Base-by-base conservation (phyloP, 2,329 filamentous ascomycete species). In the Neobulgaria alba region DNA sequence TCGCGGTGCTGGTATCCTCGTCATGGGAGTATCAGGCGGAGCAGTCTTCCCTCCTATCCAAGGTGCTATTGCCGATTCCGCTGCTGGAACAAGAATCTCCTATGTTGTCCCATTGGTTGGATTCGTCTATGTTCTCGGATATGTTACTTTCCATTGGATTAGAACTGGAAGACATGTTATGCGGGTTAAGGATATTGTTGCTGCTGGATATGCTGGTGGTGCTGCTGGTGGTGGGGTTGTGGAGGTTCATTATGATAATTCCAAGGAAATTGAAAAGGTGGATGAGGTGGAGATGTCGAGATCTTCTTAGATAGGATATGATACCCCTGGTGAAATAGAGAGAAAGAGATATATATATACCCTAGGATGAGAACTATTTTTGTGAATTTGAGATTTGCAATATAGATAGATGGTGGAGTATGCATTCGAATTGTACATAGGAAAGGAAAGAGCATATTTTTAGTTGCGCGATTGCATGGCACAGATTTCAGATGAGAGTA, bases 41-140 rank as follows among this genome's bases (percentile, higher is more conserved):
- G 84, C 85, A 2, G 72, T 75, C 21, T 81, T 89, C 5, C 85
- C 85, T 1, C 79, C 85, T 0, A 67, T 89, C 21, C 73, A 82
- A 2, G 84, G 82, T 23, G 73, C 70, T 7, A 81, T 79, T 38
- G 53, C 81, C 4, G 83, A 89, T 49, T n/a, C n/a, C n/a, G 50
- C 60, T 4, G 60, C 53, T 32, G 55, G 50, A 39, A 67, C 63
- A 18, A 51, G 63, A 4, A 64, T 66, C 52, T 66, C 63, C 10
- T 68, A 67, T 52, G 40, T 68, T 17, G 64, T 67, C 1, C 65
- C 66, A 4, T 54, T 67, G 10, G 57, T 64, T 38, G 65, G 65
- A 16, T 68, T 68, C 52, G 41, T 62, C 23, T 61, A 63, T 33
- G 66, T 61, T 2, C 40, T 61, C 12, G 49, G 48, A 10, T 61